Conservation (phyloP, 306 rosid species). For the Glycine soja region DNA sequence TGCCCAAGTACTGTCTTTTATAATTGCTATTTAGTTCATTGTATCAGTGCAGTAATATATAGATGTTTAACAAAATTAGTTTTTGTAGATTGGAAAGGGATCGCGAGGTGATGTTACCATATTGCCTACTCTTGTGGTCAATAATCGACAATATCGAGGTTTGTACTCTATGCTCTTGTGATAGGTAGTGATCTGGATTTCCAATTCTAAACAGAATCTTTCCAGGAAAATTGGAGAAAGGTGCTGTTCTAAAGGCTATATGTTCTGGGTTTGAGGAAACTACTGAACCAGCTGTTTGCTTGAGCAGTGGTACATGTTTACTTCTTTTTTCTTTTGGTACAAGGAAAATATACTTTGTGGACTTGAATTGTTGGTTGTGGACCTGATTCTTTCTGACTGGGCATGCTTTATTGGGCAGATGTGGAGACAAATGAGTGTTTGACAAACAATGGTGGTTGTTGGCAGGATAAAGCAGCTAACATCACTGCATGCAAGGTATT, state of each 20-base stretch:
- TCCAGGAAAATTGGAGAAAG: conserved; percentile 88
- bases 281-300: conserved; percentile 92
- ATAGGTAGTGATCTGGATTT: conserved; percentile 29
- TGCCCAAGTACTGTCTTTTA: conserved; percentile 67
- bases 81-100: conserved; percentile 86
- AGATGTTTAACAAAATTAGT: conserved; percentile 43
- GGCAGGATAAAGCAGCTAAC: conserved; percentile 77
- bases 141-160: conserved; percentile 96
- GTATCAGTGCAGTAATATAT: conserved; percentile 29
- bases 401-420: conserved; percentile 56
- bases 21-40: conserved; percentile 24
- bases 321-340: conserved; percentile 8
- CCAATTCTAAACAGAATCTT: conserved; percentile 50
- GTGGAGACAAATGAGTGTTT: conserved; percentile 92
- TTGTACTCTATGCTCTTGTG: conserved; percentile 49
- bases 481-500: conserved; percentile 91
- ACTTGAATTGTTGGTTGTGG: conserved; percentile 33
- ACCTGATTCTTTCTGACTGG: conserved; percentile 18
- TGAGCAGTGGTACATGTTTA: conserved; percentile 69
- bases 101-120: conserved; percentile 94
- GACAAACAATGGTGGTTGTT: conserved; percentile 85
- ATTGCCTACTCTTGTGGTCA: conserved; percentile 93
- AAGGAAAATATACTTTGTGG: background rate
- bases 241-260: conserved; percentile 90
- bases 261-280: conserved; percentile 96